Evolutionary conservation across 495 filamentous ascomycete genomes (phyloP).

Genomic region (Penicillium steckii): DNA sequence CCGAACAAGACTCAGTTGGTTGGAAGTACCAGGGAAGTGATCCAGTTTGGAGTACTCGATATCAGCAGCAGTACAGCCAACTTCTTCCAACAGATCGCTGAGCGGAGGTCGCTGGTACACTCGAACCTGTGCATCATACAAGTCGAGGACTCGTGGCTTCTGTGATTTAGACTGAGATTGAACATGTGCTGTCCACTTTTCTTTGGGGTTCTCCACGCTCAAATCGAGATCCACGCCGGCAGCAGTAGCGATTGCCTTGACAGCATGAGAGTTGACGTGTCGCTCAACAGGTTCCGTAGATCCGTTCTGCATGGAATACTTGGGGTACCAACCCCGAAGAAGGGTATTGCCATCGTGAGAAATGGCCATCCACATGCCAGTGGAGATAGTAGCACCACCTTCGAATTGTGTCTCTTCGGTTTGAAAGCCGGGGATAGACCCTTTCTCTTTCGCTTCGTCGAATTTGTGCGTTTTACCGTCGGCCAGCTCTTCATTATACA

Average conservation of each 20-base stretch:
- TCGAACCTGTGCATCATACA: slow-evolving; percentile 46
- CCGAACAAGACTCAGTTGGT: slow-evolving; percentile 56
- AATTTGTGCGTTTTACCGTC: slow-evolving; percentile 34
- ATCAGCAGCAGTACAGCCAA: slow-evolving; percentile 27
- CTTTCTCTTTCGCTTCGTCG: slow-evolving; percentile 6
- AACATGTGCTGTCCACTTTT: slow-evolving; percentile 54
- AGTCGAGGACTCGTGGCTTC: slow-evolving; percentile 35
- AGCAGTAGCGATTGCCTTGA: slow-evolving; percentile 59
- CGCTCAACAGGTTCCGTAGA: slow-evolving; percentile 35
- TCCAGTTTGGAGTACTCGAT: slow-evolving; percentile 42
- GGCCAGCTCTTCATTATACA: slow-evolving; percentile 84
- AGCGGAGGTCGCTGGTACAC: slow-evolving; percentile 45
- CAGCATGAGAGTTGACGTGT: slow-evolving; percentile 67
- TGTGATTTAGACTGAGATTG: slow-evolving; percentile 21
- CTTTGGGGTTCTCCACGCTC: slow-evolving; percentile 59
- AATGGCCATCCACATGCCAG: slow-evolving; percentile 63
- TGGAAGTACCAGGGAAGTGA: slow-evolving; percentile 37
- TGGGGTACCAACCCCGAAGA: slow-evolving; percentile 66
- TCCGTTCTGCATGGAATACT: slow-evolving; percentile 33
- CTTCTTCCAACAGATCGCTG: slow-evolving; percentile 35
- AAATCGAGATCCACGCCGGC: slow-evolving; percentile 69
- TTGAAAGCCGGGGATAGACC: slow-evolving; percentile 28
- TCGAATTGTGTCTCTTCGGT: slow-evolving; percentile 25
- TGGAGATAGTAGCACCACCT: slow-evolving; percentile 34
- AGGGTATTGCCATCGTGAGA: slow-evolving; percentile 65